Base-by-base conservation (phyloP, 2,329 filamentous ascomycete genomes). In the Phialophora verrucosa region DNA sequence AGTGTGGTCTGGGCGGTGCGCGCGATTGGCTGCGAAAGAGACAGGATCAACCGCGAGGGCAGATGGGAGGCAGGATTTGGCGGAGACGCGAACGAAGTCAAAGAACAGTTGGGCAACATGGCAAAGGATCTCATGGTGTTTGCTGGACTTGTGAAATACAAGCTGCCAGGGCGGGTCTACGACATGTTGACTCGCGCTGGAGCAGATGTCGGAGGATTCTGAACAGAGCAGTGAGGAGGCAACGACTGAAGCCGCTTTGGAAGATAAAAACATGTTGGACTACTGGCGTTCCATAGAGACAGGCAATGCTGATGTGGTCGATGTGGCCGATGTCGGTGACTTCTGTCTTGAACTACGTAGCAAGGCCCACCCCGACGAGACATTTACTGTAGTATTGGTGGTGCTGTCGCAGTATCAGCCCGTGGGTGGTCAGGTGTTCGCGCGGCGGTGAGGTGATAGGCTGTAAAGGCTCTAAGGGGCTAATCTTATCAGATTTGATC, bases 41-140 rank as follows among this genome's bases (percentile, higher is more conserved):
- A 91, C 73, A 83, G 88, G 68, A 84, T 96, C 55, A 35, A 65
- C 14, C 84, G 85, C 63, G 85, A 83, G 65, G 88, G 89, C 31
- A 86, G 90, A 73, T 97, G 90, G 78, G 92, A 90, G 72, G 65
- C 69, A 27, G 90, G 87, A 69, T 90, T 90, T 78, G 87, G 88
- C 74, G 85, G 85, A 63, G 70, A 73, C 49, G 44, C 64, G 25
- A 68, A 70, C 51, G 66, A 56, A n/a, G 63, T 72, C 51, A 73
- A 73, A 57, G 66, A 69, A 25, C 72, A 73, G 58, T 49, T 73
- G 31, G 81, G 78, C 64, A 78, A 80, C 59, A 92, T 91, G 81
- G 93, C 91, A 47, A 88, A 93, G 78, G 94, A 98, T 78, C 80
- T 97, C 74, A 97, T 95, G 82, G 91, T 95, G 14, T 98, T 97